Base-by-base conservation (phyloP, 495 filamentous ascomycete species). In the Aspergillus mulundensis region DNA sequence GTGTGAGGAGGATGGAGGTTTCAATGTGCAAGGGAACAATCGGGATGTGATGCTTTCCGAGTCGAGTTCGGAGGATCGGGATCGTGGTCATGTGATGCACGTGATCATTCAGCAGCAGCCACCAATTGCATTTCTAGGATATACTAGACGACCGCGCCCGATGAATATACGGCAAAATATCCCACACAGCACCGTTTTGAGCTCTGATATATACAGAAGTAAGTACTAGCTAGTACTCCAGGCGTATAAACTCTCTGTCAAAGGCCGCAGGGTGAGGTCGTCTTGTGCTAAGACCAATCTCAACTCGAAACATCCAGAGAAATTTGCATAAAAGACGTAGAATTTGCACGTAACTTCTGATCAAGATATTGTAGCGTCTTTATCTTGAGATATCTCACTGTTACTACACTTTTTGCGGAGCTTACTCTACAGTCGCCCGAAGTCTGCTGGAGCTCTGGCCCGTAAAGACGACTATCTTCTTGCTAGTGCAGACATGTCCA, bases 21-120 rank as follows among this genome's bases (percentile, higher is more conserved):
- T 66, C 47, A 61, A 65, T 65, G 64, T 62, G 62, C 65, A 63
- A 63, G 54, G 65, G 67, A 67, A 61, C 63, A 57, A 57, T 59
- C 51, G 48, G 40, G 54, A 51, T 57, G 47, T 61, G 66, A 64
- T 62, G 66, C 61, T 70, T 70, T 73, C 69, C 65, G 69, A 57
- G 62, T 71, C 68, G 57, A 70, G 61, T 70, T 71, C 73, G 71
- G 73, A 69, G 70, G 39, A 58, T 76, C 73, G 73, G 71, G 70
- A 74, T 54, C 42, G 34, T 50, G 52, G 60, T 74, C 71, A 74
- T 67, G 67, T 74, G 71, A 54, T 32, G 23, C 61, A 66, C 61
- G 56, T 55, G 56, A 59, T 11, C 36, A 50, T 32, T n/a, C 11
- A 14, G 8, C 32, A 28, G 18, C 16, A 11, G 5, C 32, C 16